Percentiles rank a stretch among this genome's conserved stretches.
These are phyloP conservation scores for Pseudotulostoma volvatum DNA, from an alignment of 495 filamentous ascomycete species.

Conservation along the genomic window DNA sequence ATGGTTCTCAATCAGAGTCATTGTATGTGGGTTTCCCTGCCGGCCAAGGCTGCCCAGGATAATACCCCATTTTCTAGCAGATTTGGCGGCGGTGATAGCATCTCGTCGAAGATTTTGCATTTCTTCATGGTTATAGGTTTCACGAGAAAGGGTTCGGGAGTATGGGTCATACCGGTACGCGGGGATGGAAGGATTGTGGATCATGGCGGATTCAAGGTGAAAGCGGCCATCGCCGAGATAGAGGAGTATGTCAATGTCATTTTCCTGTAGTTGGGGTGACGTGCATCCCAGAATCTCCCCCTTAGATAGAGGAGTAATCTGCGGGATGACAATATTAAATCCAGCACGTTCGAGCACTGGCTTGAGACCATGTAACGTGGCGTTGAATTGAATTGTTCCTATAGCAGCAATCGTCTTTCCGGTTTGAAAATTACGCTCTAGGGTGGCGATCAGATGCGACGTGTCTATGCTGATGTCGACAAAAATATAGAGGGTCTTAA, in stretches of 20 bases:
- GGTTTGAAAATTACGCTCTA: slow-evolving; percentile 74
- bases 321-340: slow-evolving; percentile 70
- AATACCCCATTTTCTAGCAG: slow-evolving; percentile 77
- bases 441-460: slow-evolving; percentile 62
- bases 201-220: slow-evolving; percentile 97
- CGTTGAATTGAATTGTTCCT: slow-evolving; percentile 97
- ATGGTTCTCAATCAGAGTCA: slow-evolving; percentile 67
- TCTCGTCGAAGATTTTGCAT: slow-evolving; percentile 67
- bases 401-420: slow-evolving; percentile 84
- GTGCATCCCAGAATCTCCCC: slow-evolving; percentile 96
- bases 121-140: slow-evolving; percentile 76
- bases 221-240: slow-evolving; percentile 95
- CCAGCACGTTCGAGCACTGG: slow-evolving; percentile 62
- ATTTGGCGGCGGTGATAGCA: slow-evolving; percentile 57
- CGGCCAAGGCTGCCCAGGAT: slow-evolving; percentile 85
- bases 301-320: slow-evolving; percentile 80
- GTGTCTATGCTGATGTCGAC: slow-evolving; percentile 95
- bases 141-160: slow-evolving; percentile 73
- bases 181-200: slow-evolving; percentile 78
- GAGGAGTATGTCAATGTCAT: slow-evolving; percentile 57
- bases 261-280: slow-evolving; percentile 50
- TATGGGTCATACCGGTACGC: slow-evolving; percentile 98
- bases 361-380: slow-evolving; percentile 72
- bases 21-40: slow-evolving; percentile 88
- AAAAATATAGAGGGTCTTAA: slow-evolving; percentile 94